Evolutionary conservation across 345 rosid genomes (phyloP).

Genomic region (Gossypium longicalyx): DNA sequence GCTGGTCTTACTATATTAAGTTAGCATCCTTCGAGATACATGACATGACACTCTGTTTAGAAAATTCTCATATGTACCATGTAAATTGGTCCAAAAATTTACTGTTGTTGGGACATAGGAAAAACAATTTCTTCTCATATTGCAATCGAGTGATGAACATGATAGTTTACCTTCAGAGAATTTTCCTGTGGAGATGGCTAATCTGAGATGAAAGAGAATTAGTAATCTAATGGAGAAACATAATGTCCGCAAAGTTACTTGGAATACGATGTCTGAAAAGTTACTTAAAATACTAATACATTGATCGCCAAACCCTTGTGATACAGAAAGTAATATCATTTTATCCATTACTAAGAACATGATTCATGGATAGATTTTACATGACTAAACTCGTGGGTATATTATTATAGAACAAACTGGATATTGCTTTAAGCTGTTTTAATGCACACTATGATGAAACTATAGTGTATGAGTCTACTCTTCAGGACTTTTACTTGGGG

Average conservation of each 20-base stretch:
- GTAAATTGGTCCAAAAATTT: no score
- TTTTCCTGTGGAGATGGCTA: no score
- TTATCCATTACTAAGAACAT: constrained; percentile 5
- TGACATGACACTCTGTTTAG: not conserved
- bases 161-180: no score
- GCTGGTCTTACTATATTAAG: no score
- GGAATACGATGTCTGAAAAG: no score
- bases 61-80: not conserved
- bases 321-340: constrained; percentile 4
- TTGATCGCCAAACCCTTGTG: not conserved
- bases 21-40: not conserved
- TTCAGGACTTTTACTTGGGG: constrained; percentile 29
- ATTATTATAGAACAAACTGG: constrained; percentile 19
- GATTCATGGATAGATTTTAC: not conserved
- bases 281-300: not conserved
- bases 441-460: constrained; percentile 14
- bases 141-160: no score
- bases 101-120: no score
- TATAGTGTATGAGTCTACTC: not conserved
- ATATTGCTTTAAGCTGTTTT: not conserved
- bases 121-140: no score
- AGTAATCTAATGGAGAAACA: no score
- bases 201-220: no score
- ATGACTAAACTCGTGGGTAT: constrained; percentile 11
- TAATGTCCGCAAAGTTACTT: no score